phyloP scores from a whole-genome alignment of 495 filamentous ascomycete genomes.

The Penicillium cosmopolitanum region DNA sequence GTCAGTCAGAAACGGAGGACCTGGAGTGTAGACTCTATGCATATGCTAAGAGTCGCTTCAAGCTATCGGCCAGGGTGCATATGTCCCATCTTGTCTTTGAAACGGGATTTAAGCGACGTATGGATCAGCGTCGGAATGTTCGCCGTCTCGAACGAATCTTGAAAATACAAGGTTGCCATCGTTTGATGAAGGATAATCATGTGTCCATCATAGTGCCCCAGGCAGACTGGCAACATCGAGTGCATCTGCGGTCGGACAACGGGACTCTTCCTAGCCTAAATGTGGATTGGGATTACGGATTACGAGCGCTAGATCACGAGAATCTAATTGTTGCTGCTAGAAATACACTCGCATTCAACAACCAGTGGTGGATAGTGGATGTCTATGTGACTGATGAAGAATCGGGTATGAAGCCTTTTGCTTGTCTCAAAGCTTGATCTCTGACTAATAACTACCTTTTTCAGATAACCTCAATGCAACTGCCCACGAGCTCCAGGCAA shows the following conservation, averaged over 20 bases:
- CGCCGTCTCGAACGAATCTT: not conserved
- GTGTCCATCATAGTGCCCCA: not conserved
- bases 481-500: not conserved
- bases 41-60: not conserved
- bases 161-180: conserved; percentile 7
- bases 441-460: not conserved
- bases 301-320: too few relatives aligned
- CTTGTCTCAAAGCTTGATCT: too few relatives aligned
- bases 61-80: conserved; percentile 5
- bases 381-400: conserved; percentile 15
- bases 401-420: conserved; percentile 4
- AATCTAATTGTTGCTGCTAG: conserved; percentile 16
- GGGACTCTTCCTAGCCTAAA: not conserved
- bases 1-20: not conserved
- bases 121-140: conserved; percentile 5
- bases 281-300: conserved; percentile 3
- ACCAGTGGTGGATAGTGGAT: conserved; percentile 23
- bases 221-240: conserved; percentile 1
- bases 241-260: not conserved
- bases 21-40: not conserved
- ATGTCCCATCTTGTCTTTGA: conserved; percentile 3
- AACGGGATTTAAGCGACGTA: not conserved
- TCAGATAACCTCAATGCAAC: not conserved
- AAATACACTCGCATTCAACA: not conserved
- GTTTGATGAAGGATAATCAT: conserved; percentile 8